Evolutionary conservation across 345 rosid species (phyloP), one percentile per base, ranked within the genome.

Genomic region (Sapria himalayana): DNA sequence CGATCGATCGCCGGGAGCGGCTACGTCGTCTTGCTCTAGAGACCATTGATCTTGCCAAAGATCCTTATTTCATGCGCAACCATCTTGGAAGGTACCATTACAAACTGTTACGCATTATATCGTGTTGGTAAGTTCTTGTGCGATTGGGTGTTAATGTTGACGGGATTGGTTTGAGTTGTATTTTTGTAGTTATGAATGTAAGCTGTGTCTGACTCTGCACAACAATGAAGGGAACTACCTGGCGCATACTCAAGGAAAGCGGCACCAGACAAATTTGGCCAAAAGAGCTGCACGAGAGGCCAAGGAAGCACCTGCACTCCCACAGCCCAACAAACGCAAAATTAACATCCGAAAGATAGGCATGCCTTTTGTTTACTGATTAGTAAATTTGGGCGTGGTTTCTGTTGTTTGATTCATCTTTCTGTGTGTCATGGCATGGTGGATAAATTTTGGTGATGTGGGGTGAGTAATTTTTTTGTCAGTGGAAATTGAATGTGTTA

Each of bases 211-310:
- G 64, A 91, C 99, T 22, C 62, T 91, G 29, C 99, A 80, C 67
- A 91, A 91, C 77, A 91, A 91, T 44, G 99, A 91, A 70, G 99
- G 99, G n/a, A 86, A 86, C 63, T 89, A 82, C 60, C 62, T 82
- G 81, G 98, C 94, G 1, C 91, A 89, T 54, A 82, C 94, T 14
- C 94, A 82, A 41, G 98, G 93, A 63, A 82, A 89, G 65, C 76
- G 98, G 36, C 97, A 81, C 49, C 94, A 91, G 57, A 89, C 98
- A 39, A 89, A 89, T 48, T 71, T 89, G 66, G 93, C 93, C 9
- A 82, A 82, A 76, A 50, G 98, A 64, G 98, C 95, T 33, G 86
- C 95, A 3, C 84, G 98, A 1, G 98, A 89, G 72, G 95, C 95
- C 0, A 75, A 73, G 51, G 99, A 85, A 1, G 63, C 92, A 22